These are phyloP conservation scores for Athelia psychrophila DNA, from an alignment of 1,284 basidiomycete species.

Conservation along the genomic window DNA sequence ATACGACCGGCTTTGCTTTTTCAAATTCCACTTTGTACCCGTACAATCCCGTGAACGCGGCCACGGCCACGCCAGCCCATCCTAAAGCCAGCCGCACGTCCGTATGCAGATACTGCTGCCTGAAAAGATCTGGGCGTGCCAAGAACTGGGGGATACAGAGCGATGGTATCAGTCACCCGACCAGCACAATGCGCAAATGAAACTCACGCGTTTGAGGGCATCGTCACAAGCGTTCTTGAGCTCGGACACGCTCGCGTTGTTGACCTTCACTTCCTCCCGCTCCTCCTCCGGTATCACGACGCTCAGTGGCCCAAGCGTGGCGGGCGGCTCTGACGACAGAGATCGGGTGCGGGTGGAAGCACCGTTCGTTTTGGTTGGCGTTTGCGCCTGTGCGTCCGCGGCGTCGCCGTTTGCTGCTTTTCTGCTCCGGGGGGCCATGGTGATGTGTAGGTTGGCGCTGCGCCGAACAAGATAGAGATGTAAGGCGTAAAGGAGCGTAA, in stretches of 20 bases:
- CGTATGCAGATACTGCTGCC: conserved; percentile 81
- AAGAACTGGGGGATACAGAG: conserved; percentile 55
- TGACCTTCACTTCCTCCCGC: conserved; percentile 76
- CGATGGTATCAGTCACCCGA: conserved; percentile 4
- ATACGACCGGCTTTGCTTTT: conserved; percentile 76
- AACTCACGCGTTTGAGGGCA: conserved; percentile 81
- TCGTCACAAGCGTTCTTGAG: conserved; percentile 92
- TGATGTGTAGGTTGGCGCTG: neutral
- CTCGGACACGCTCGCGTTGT: conserved; percentile 78
- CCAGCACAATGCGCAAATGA: neutral
- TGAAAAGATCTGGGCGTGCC: conserved; percentile 77
- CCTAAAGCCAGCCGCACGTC: conserved; percentile 84
- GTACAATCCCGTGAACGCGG: conserved; percentile 78
- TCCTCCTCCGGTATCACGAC: conserved; percentile 41
- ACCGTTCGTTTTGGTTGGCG: neutral
- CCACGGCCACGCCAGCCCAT: conserved; percentile 80
- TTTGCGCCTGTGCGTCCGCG: neutral
- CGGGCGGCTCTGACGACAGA: neutral
- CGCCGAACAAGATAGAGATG: too few species aligned
- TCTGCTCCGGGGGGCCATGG: neutral
- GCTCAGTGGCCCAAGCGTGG: conserved; percentile 46
- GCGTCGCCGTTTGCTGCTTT: neutral
- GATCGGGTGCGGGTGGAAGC: neutral
- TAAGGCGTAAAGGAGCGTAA: too few species aligned
- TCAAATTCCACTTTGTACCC: conserved; percentile 87